These are phyloP conservation scores for Kazachstania taianensis DNA, from an alignment of 805 yeast species.

Conservation along the genomic window DNA sequence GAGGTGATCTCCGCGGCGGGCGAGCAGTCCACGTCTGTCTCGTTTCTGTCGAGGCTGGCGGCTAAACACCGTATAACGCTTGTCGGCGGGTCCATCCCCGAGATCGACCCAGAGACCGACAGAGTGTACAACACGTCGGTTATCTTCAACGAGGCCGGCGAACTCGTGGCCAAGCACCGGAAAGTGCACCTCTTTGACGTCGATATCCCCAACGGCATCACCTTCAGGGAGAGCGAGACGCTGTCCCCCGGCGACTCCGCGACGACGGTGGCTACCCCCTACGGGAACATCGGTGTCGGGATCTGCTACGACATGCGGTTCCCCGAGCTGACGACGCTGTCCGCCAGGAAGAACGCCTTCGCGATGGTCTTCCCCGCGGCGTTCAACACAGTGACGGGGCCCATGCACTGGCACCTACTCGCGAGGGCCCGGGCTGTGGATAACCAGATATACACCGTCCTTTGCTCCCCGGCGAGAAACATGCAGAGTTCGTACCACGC, in stretches of 20 bases:
- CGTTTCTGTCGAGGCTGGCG: constrained; percentile 61
- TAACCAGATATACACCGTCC: constrained; percentile 58
- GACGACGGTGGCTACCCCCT: constrained; percentile 40
- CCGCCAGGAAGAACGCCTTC: constrained; percentile 59
- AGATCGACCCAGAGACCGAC: constrained; percentile 44
- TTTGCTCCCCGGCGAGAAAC: constrained; percentile 87
- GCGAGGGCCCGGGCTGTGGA: constrained; percentile 70
- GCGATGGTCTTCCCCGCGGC: constrained; percentile 81
- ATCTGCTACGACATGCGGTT: constrained; percentile 75
- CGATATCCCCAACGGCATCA: constrained; percentile 82
- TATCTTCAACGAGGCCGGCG: constrained; percentile 63
- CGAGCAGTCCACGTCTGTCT: constrained; percentile 39
- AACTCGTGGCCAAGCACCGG: constrained; percentile 77
- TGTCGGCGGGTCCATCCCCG: constrained; percentile 92
- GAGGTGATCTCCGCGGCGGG: constrained; percentile 78
- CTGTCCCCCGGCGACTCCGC: constrained; percentile 74
- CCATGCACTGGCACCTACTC: constrained; percentile 70
- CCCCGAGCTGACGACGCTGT: constrained; percentile 64
- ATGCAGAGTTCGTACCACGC: constrained; percentile 47
- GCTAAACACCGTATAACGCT: constrained; percentile 48
- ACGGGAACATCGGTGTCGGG: constrained; percentile 58
- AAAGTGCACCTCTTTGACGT: constrained; percentile 89
- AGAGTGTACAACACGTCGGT: constrained; percentile 64
- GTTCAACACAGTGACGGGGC: constrained; percentile 76
- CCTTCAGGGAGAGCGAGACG: constrained; percentile 72